Evolutionary conservation across 2,329 filamentous ascomycete species (phyloP).

Genomic region (Apiospora koreana): DNA sequence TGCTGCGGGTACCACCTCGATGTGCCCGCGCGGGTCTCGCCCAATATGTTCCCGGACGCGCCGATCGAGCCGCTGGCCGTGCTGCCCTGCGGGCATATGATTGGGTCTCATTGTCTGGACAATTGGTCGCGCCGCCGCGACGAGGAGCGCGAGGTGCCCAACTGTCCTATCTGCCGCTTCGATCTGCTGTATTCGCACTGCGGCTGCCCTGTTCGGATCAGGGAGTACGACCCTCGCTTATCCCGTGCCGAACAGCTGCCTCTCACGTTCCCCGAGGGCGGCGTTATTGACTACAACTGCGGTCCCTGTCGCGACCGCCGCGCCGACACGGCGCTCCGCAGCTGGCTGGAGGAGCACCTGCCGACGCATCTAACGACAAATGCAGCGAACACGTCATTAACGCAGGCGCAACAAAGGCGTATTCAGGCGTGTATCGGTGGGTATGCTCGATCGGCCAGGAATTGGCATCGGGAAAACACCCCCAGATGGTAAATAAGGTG

Average conservation of each 20-base stretch:
- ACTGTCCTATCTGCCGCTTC: constrained; percentile 8
- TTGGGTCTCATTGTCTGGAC: constrained; percentile 10
- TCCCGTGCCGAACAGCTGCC: background rate
- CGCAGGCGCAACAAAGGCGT: background rate
- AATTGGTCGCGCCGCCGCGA: background rate
- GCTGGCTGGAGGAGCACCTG: background rate
- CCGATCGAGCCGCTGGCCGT: constrained; percentile 2
- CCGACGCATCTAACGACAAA: background rate
- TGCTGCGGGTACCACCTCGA: background rate
- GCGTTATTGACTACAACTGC: background rate
- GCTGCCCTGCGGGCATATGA: constrained; percentile 10
- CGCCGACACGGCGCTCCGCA: background rate
- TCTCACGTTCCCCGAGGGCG: constrained; percentile 7
- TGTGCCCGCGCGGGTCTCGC: background rate
- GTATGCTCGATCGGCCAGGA: background rate
- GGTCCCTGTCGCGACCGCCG: background rate
- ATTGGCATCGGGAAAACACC: background rate
- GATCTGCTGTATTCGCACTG: background rate
- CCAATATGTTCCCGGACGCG: background rate
- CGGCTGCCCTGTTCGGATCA: background rate
- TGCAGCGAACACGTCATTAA: background rate
- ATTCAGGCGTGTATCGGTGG: background rate
- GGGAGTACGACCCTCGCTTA: background rate
- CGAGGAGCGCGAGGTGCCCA: background rate
- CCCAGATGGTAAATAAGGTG: background rate